These are phyloP conservation scores for Nemania sp. DNA, from an alignment of 2,329 filamentous ascomycete genomes.

Conservation along the genomic window DNA sequence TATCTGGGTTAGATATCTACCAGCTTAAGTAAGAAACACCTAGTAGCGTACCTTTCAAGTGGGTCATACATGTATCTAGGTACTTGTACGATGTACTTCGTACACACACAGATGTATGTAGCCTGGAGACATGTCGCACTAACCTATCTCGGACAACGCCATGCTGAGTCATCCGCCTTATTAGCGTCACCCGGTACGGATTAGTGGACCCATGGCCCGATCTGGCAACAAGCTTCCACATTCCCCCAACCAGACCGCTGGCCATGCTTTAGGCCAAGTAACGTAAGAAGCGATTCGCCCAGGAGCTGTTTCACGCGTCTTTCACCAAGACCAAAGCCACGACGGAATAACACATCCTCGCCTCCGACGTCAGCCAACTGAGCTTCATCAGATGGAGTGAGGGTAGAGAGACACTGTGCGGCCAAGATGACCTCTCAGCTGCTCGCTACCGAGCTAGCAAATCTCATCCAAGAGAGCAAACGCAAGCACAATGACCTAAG, in stretches of 20 bases:
- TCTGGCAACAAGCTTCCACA: constrained; percentile 40
- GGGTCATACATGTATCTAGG: too few species aligned
- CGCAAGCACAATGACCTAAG: constrained; percentile 89
- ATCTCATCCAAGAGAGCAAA: constrained; percentile 93
- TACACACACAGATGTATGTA: too few species aligned
- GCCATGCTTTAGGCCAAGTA: background rate
- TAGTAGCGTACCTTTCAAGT: too few species aligned
- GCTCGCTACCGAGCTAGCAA: constrained; percentile 83
- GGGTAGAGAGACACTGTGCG: constrained; percentile 25
- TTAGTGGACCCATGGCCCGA: constrained; percentile 24
- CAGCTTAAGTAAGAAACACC: too few species aligned
- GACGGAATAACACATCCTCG: background rate
- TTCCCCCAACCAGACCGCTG: constrained; percentile 2
- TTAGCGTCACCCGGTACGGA: background rate
- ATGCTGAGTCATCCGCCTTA: too few species aligned
- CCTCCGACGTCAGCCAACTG: background rate
- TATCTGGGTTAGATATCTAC: too few species aligned
- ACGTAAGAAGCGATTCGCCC: background rate
- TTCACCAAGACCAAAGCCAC: background rate
- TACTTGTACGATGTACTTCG: too few species aligned
- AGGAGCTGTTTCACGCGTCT: background rate
- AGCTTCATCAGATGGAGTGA: constrained; percentile 26
- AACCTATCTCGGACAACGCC: too few species aligned
- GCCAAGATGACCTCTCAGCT: constrained; percentile 86
- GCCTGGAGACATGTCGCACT: too few species aligned